Base-by-base conservation (phyloP, 1,284 basidiomycete genomes). In the Cryptococcus sp. region DNA sequence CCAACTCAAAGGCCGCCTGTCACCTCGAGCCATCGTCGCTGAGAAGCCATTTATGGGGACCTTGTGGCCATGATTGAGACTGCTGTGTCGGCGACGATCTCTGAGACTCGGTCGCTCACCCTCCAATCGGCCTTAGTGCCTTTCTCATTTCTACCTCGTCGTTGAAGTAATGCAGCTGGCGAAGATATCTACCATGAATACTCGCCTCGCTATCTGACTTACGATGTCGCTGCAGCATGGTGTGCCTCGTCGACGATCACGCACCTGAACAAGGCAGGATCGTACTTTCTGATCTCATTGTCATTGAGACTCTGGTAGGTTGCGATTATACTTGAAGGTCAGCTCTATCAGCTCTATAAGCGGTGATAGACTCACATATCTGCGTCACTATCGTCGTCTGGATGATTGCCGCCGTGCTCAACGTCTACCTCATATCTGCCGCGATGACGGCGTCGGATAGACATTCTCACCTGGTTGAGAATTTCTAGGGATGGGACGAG, bases 201-300 rank as follows among this genome's bases (percentile, higher is more conserved):
- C 18, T 14, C 5, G 36, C 16, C 36, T 7, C n/a, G 31, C n/a
- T 14, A 46, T 9, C 28, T 32, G 14, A 13, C 85, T 56, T 73
- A 91, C 85, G 90, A 91, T 22, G 85, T 83, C 2, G 92, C 88
- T 22, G 90, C 91, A 24, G 93, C 87, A 74, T 98, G 94, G 68
- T 98, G 94, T 0, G 93, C 93, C 73, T 96, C 91, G 64, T 94
- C 91, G 7, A 96, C 81, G 46, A 98, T 85, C 49, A 98, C 79
- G 9, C 86, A 87, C 69, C 91, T 94, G 64, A 90, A 79, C 25
- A 62, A 64, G 9, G 69, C 65, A 1, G 89, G 86, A 61, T 87
- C 78, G 66, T 94, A 97, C 71, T 96, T 97, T 9, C 78, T 78
- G 45, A 96, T 68, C 21, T 93, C 79, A 7, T 80, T 74, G 1